Evolutionary conservation across 1,284 basidiomycete genomes (phyloP).

Genomic region (Ganoderma multipileum): DNA sequence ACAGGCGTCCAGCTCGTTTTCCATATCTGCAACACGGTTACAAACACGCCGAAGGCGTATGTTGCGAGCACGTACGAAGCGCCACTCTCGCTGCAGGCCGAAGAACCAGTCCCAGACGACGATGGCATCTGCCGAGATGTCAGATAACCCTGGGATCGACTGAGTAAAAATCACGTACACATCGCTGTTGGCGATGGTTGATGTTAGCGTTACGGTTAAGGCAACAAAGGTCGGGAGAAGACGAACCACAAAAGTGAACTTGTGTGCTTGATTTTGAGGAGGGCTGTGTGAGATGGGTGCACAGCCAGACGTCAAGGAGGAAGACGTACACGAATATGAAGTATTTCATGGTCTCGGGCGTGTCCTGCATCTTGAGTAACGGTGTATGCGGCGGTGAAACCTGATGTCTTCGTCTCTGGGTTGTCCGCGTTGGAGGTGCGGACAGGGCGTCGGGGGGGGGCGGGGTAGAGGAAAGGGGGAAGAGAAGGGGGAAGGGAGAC

Average conservation of each 20-base stretch:
- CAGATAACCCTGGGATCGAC: constrained; percentile 32
- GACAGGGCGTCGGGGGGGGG: constrained; percentile 4
- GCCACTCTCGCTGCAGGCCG: constrained; percentile 75
- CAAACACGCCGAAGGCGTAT: constrained; percentile 11
- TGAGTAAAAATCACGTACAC: constrained; percentile 57
- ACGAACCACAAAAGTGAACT: constrained; percentile 83
- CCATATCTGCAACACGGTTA: constrained; percentile 62
- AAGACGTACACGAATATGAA: constrained; percentile 59
- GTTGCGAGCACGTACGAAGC: constrained; percentile 57
- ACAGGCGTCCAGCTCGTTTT: constrained; percentile 82
- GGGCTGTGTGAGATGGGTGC: constrained; percentile 19
- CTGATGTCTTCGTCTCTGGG: not conserved
- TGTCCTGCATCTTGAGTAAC: constrained; percentile 43
- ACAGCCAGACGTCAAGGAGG: constrained; percentile 39
- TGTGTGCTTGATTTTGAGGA: constrained; percentile 56
- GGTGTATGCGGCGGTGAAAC: not conserved
- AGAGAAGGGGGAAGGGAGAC: constrained; percentile 11
- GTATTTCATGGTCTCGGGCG: constrained; percentile 49
- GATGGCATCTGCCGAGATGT: constrained; percentile 63
- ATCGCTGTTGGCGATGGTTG: constrained; percentile 57
- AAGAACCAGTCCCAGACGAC: constrained; percentile 85
- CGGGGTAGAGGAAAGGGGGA: constrained; percentile 8
- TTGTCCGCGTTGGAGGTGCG: constrained; percentile 13
- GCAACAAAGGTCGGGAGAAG: constrained; percentile 8
- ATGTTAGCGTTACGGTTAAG: constrained; percentile 23